Base-by-base conservation (phyloP, 2,329 filamentous ascomycete genomes). In the Botrytis medusae region DNA sequence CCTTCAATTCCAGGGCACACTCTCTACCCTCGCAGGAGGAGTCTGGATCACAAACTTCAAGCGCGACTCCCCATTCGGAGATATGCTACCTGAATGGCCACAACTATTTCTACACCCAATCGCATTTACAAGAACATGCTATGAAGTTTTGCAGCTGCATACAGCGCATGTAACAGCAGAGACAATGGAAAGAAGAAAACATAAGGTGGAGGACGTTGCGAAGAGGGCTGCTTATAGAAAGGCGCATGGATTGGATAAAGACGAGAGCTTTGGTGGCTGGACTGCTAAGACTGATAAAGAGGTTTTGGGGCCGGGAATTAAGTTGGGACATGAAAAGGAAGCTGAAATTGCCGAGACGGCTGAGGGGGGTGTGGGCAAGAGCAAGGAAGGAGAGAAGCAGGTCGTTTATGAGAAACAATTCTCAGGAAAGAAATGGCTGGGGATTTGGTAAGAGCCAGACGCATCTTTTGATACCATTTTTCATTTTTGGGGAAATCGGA, bases 191-290 rank as follows among this genome's bases (percentile, higher is more conserved):
- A 90, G 90, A 84, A 88, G 95, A 72, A 88, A 89, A 79, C 87
- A 87, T 80, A 90, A 90, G 77, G 87, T 94, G 72, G 94, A 97
- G 77, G 96, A 99, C 84, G 91, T 96, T 42, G 88, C 91, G 82
- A 97, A 98, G 89, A 88, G 95, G 79, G 89, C 89, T 75, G 90
- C 93, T 82, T 99, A 94, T 83, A 90, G 95, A 79, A 91, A 93
- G 83, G 93, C 92, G 74, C 94, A 97, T 85, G 94, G 94, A 16
- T 82, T 97, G 79, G 91, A 94, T 81, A 85, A 87, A 78, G 86
- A 87, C 79, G 84, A 88, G 69, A 86, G 86, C 46, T 85, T 91
- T 78, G 85, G 84, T 12, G 84, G 84, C 4, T 85, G 85, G 84
- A 83, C 81, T 20, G 82, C 83, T 76, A 84, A 77, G 80, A 80